Conservation (phyloP, 148 eudicot species). For the Simmondsia chinensis region DNA sequence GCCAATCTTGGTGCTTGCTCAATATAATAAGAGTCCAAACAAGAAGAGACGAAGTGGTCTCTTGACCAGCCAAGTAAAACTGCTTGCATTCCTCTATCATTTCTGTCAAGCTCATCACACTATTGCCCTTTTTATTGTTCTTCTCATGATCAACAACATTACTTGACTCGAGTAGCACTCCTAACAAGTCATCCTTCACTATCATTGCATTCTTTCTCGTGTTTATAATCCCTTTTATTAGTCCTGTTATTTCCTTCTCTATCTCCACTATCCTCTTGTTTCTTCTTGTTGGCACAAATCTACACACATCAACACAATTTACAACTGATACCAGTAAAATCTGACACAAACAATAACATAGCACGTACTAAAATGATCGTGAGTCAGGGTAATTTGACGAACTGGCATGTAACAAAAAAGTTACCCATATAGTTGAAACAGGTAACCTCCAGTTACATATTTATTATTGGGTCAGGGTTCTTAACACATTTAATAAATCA, state of each 20-base stretch:
- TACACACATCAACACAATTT: background rate
- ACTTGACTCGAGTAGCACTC: constrained; percentile 21
- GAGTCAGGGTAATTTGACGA: too few species aligned
- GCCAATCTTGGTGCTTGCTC: constrained; percentile 36
- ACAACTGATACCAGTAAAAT: background rate
- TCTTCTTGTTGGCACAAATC: constrained; percentile 27
- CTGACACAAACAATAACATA: background rate
- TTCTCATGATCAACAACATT: constrained; percentile 1
- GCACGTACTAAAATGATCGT: background rate
- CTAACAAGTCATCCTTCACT: constrained; percentile 24
- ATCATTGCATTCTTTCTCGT: constrained; percentile 19
- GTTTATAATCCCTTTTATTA: constrained; percentile 16
- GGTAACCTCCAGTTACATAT: too few species aligned
- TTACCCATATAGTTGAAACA: too few species aligned
- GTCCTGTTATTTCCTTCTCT: constrained; percentile 16
- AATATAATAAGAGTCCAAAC: constrained; percentile 36
- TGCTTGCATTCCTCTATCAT: constrained; percentile 44
- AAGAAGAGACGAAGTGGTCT: constrained; percentile 25
- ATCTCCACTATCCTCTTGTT: constrained; percentile 22
- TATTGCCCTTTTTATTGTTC: background rate
- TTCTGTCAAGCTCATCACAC: constrained; percentile 26
- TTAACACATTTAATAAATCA: too few species aligned
- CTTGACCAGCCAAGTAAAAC: constrained; percentile 40
- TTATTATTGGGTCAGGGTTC: too few species aligned
- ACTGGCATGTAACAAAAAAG: too few species aligned